Evolutionary conservation across 1,284 basidiomycete species (phyloP), one percentile per base, ranked within the genome.

Genomic region (Phlebopus sp.): DNA sequence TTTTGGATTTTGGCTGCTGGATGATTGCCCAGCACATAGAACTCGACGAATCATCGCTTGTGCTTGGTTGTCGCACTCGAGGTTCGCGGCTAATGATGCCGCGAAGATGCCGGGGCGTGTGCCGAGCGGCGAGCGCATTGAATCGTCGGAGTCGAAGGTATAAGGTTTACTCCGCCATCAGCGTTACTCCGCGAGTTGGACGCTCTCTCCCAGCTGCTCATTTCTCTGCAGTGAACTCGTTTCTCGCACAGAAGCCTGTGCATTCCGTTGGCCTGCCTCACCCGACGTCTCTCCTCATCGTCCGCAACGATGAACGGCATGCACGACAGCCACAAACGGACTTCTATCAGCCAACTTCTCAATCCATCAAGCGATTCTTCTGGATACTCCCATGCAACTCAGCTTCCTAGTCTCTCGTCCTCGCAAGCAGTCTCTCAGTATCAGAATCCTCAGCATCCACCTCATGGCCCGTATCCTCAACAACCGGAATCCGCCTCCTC

Each of bases 311-410:
- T 76, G 74, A 74, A 76, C 51, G 63, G 62, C 54, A 59, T 76
- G 52, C 74, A 77, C 46, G 75, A 78, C 59, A 62, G 53, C 35
- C 64, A 71, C 57, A 78, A 76, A 57, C 74, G 76, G 37, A 78
- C 76, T 9, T 77, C 76, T 46, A 77, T 78, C 61, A 71, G 67
- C 55, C 71, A 78, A 51, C 71, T 77, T n/a, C 73, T 77, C 57
- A 77, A 77, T 52, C 74, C 74, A 19, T 68, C 67, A 41, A 60
- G 63, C 44, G 59, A 57, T 48, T 66, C 62, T 29, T 66, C 64
- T 52, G 58, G 62, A 6, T 69, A 64, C 50, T 46, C 61, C 45
- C 59, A 59, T 57, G 46, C 63, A 36, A 14, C 56, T 14, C 68
- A 67, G 50, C 58, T 69, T 46, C 52, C 61, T 30, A 41, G 11